phyloP scores from a whole-genome alignment of 1,139 yeast genomes.

The Diutina ranongensis region DNA sequence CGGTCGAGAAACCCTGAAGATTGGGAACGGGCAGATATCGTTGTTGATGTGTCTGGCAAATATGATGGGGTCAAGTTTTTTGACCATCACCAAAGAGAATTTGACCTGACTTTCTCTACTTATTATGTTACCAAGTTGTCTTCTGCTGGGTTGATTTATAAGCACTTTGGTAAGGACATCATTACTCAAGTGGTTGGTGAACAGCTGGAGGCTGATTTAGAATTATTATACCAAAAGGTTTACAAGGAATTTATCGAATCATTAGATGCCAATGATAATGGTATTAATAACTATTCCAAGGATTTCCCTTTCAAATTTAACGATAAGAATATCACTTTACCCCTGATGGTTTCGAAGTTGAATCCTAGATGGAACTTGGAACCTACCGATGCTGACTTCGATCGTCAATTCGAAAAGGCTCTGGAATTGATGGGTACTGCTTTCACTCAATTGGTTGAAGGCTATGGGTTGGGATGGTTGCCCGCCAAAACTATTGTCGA shows the following conservation, averaged over 20 bases:
- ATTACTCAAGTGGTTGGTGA: constrained; percentile 18
- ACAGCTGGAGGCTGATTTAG: constrained; percentile 31
- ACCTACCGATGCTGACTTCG: constrained; percentile 55
- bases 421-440: constrained; percentile 75
- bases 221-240: constrained; percentile 57
- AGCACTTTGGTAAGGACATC: constrained; percentile 83
- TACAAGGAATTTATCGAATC: constrained; percentile 84
- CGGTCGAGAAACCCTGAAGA: constrained; percentile 76
- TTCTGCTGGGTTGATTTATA: constrained; percentile 88
- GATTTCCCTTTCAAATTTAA: constrained; percentile 34
- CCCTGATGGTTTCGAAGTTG: constrained; percentile 65
- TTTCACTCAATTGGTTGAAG: constrained; percentile 54
- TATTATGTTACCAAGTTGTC: constrained; percentile 60
- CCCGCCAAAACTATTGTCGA: constrained; percentile 78
- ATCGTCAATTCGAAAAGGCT: constrained; percentile 57
- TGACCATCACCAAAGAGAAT: constrained; percentile 88
- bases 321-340: constrained; percentile 57
- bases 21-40: constrained; percentile 84
- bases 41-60: constrained; percentile 91
- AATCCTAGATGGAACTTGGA: constrained; percentile 79
- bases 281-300: constrained; percentile 61
- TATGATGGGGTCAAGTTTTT: constrained; percentile 81
- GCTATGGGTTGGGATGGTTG: constrained; percentile 79
- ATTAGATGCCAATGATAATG: constrained; percentile 94
- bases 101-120: constrained; percentile 24